Base-by-base conservation (phyloP, 2,329 filamentous ascomycete genomes). In the Thermothelomyces thermophilus region DNA sequence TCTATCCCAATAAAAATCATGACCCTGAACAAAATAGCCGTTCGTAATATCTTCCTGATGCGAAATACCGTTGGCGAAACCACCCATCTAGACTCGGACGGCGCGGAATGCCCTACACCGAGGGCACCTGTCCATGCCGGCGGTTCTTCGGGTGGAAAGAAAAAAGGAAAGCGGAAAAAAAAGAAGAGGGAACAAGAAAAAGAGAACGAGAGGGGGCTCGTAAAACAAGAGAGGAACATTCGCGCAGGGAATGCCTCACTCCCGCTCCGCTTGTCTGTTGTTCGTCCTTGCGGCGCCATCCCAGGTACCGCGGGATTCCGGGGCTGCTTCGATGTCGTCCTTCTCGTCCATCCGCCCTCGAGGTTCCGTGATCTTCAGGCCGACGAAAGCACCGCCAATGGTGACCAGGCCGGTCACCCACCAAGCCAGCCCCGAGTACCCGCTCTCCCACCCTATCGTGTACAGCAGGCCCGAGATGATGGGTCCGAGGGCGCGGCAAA, bases 351-450 rank as follows among this genome's bases (percentile, higher is more conserved):
- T 60, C 19, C 66, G 67, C 11, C 66, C 72, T 24, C 73, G 71
- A 13, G 77, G 73, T 61, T 91, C 86, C 31, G 81, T 81, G 68
- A 96, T 86, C 64, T 81, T 82, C 52, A 89, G 74, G 66, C 86
- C 87, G 61, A 93, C 73, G 44, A 86, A 70, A 1, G 85, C 87
- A 40, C 90, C 93, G 13, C 82, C 67, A 10, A 88, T 69, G 30
- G 89, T 87, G 28, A 96, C 81, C 3, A 86, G 61, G 8, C 86
- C 88, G 57, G 85, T 90, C 54, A 83, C 83, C 93, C 93, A 98
- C 91, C 93, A 98, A 0, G 90, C 86, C 30, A 96, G 74, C 17
- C 90, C 90, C 4, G 90, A 91, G 64, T 89, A 91, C 31, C 90
- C 90, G 6, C 83, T 77, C 57, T 82, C 77, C 31, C 94, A 77